Conservation (phyloP, 768 basidiomycete species). For the Dentipellis sp. region DNA sequence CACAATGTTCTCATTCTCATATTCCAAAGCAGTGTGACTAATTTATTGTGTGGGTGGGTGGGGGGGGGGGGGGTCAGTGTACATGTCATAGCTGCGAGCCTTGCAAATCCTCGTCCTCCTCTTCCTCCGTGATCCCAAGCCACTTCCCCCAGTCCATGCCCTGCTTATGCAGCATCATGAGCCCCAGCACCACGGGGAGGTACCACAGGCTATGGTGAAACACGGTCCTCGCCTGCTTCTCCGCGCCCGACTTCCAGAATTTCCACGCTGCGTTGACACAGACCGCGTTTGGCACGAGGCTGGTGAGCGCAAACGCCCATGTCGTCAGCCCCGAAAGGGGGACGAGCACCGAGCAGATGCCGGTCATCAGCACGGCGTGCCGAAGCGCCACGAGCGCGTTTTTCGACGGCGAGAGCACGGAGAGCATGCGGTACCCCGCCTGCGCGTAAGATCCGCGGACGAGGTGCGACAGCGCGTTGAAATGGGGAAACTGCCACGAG, state of each 20-base stretch:
- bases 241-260: slow-evolving; percentile 66
- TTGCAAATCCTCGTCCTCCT: slow-evolving; percentile 1
- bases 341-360: slow-evolving; percentile 69
- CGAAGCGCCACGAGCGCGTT: slow-evolving; percentile 84
- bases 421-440: slow-evolving; percentile 91
- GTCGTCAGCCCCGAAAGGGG: slow-evolving; percentile 93
- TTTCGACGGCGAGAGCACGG: slow-evolving; percentile 63
- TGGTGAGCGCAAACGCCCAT: slow-evolving; percentile 77
- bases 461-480: slow-evolving; percentile 86
- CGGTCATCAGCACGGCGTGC: slow-evolving; percentile 67
- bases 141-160: slow-evolving; percentile 70
- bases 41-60: not conserved
- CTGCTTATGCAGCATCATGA: slow-evolving; percentile 95
- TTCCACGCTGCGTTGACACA: slow-evolving; percentile 58
- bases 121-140: slow-evolving; percentile 29
- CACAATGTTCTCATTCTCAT: not conserved
- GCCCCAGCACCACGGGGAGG: slow-evolving; percentile 75
- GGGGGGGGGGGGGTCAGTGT: no score
- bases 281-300: slow-evolving; percentile 65
- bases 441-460: slow-evolving; percentile 85
- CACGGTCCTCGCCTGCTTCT: slow-evolving; percentile 67
- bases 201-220: slow-evolving; percentile 87
- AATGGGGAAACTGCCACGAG: slow-evolving; percentile 99
- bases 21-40: not conserved
- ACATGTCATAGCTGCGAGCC: not conserved